Base-by-base conservation (phyloP, 352 stramenopile species). In the Pythium dissimile region DNA sequence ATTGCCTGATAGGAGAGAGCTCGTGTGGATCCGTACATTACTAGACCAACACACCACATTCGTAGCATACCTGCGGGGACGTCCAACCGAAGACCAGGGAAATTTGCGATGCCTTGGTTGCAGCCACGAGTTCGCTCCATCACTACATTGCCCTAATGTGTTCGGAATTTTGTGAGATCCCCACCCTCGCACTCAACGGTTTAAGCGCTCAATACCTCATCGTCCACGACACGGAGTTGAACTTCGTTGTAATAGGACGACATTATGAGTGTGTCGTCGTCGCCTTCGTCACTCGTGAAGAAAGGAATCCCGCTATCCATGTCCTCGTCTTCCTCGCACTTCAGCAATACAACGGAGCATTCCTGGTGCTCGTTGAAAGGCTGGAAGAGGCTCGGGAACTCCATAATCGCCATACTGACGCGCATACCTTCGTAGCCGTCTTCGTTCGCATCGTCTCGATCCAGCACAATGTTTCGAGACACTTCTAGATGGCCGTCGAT, bases 291-390 rank as follows among this genome's bases (percentile, higher is more conserved):
- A 23, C 67, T 77, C 68, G 88, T 87, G 54, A 92, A 89, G 56
- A 85, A 86, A 7, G 80, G 77, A 53, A 88, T 80, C 1, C 69
- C 71, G 34, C 74, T 66, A 2, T 71, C 57, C 23, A 72, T 64
- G 23, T 88, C 83, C 60, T 92, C 83, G 54, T 92, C 83, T 59
- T 92, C 83, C 42, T 92, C 83, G 54, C 89, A 72, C 54, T 89
- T 88, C 9, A 92, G 60, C 16, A 92, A 46, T 11, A 75, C 84
- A 16, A 92, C 50, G 1, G 63, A 68, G 51, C 80, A 90, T 48
- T 85, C 73, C 47, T 89, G 76, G 43, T 88, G 71, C 47, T 88
- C 80, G 27, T 76, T 89, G 56, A 80, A 88, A 5, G 75, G 41
- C 60, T 87, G 71, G 57, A 90, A 77, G 38, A 88, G 44, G 35